phyloP scores from a whole-genome alignment of 768 basidiomycete species.

The Tricholomella constricta region DNA sequence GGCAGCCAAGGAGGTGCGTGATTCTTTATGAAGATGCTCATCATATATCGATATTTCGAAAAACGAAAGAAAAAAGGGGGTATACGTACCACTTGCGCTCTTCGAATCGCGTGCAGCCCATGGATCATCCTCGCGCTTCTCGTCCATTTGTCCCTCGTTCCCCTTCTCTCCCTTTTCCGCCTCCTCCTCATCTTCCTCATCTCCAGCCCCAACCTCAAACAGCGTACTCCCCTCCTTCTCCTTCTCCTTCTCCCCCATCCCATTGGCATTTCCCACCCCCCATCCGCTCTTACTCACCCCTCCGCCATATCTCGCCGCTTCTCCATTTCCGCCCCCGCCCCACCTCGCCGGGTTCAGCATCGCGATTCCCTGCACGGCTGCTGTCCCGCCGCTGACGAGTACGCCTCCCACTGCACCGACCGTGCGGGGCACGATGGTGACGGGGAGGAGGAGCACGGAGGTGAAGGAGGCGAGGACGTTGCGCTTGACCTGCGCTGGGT shows the following conservation, averaged over 20 bases:
- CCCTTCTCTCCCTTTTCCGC: conserved; percentile 16
- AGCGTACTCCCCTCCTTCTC: conserved; percentile 43
- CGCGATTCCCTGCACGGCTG: conserved; percentile 79
- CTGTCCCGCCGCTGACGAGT: conserved; percentile 68
- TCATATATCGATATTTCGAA: neutral
- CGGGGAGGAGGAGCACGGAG: conserved; percentile 85
- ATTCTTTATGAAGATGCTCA: neutral
- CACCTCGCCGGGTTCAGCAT: conserved; percentile 92
- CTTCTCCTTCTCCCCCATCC: conserved; percentile 14
- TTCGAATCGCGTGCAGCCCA: conserved; percentile 2
- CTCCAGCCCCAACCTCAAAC: conserved; percentile 54
- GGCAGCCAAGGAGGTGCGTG: conserved; percentile 7
- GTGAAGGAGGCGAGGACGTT: conserved; percentile 93
- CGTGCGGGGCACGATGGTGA: conserved; percentile 91
- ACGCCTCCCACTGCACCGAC: conserved; percentile 71
- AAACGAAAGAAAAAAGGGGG: neutral
- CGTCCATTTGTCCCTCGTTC: conserved; percentile 14
- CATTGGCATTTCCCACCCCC: conserved; percentile 21
- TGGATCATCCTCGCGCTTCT: conserved; percentile 19
- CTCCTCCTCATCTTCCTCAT: conserved; percentile 34
- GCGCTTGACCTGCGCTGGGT: conserved; percentile 90
- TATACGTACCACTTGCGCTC: conserved; percentile 3
- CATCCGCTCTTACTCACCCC: conserved; percentile 22
- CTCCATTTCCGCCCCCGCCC: conserved; percentile 46
- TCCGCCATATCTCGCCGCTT: conserved; percentile 4